Percentiles rank a stretch among this genome's conserved stretches.
phyloP scores from a whole-genome alignment of 2,329 filamentous ascomycete genomes.

The Conoideocrella luteorostrata region DNA sequence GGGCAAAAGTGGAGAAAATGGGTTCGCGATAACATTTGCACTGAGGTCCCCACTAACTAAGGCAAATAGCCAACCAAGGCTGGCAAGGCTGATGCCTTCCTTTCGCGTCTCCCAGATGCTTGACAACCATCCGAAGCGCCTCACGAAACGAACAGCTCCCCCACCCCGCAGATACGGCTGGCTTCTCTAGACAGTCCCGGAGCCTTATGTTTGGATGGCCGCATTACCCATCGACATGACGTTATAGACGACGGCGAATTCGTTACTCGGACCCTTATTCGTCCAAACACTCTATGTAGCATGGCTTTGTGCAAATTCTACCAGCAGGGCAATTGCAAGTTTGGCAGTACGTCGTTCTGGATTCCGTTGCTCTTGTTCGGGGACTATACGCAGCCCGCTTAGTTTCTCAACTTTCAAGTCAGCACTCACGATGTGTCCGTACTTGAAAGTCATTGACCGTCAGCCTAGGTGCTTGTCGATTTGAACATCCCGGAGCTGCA shows the following conservation, averaged over 20 bases:
- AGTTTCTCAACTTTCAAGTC: not conserved
- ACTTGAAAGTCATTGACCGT: not conserved
- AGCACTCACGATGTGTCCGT: not conserved
- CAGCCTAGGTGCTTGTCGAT: constrained; percentile 43
- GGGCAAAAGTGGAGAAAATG: no score
- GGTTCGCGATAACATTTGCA: no score
- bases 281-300: constrained; percentile 9
- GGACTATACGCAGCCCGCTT: no score
- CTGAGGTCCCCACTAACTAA: no score
- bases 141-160: no score
- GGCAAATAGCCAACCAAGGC: constrained; percentile 6
- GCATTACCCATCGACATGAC: constrained; percentile 4
- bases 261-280: constrained; percentile 1
- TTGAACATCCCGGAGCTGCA: constrained; percentile 43
- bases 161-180: no score
- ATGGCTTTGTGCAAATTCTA: constrained; percentile 43
- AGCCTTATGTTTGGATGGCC: not conserved
- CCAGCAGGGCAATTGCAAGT: constrained; percentile 45
- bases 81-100: constrained; percentile 10
- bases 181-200: no score
- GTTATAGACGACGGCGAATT: constrained; percentile 2
- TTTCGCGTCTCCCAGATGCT: constrained; percentile 10
- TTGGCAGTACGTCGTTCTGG: constrained; percentile 29
- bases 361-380: not conserved
- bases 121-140: not conserved